These are phyloP conservation scores for Psilocybe mexicana DNA, from an alignment of 1,284 basidiomycete genomes.

Conservation along the genomic window DNA sequence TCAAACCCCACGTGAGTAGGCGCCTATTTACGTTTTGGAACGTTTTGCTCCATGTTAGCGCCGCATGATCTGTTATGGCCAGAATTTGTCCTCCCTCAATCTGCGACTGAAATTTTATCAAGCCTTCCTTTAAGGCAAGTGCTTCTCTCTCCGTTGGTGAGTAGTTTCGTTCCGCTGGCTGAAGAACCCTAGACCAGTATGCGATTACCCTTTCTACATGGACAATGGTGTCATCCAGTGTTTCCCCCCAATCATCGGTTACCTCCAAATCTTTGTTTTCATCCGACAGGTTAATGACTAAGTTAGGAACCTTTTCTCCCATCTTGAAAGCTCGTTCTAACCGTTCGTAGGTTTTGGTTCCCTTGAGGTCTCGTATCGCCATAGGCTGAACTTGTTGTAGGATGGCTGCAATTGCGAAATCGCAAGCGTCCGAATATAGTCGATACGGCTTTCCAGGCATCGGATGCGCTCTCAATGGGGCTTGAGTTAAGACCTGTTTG, in stretches of 20 bases:
- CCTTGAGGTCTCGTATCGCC: slow-evolving; percentile 32
- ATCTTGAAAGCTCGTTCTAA: slow-evolving; percentile 20
- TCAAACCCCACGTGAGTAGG: slow-evolving; percentile 30
- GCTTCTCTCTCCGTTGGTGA: slow-evolving; percentile 39
- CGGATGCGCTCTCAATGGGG: slow-evolving; percentile 34
- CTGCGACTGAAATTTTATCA: slow-evolving; percentile 35
- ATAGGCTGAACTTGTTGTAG: slow-evolving; percentile 42
- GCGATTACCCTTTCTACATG: slow-evolving; percentile 34
- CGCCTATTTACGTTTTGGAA: slow-evolving; percentile 35
- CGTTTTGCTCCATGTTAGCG: slow-evolving; percentile 35
- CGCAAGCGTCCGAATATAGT: slow-evolving; percentile 41
- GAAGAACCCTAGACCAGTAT: slow-evolving; percentile 34
- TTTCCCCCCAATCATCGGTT: slow-evolving; percentile 22
- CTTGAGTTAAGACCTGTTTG: slow-evolving; percentile 27
- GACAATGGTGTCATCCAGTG: slow-evolving; percentile 33
- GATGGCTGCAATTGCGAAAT: slow-evolving; percentile 31
- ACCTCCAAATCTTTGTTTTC: slow-evolving; percentile 15
- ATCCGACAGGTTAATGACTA: slow-evolving; percentile 11
- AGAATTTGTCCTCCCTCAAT: slow-evolving; percentile 33
- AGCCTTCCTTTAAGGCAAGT: slow-evolving; percentile 32
- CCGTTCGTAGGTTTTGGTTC: slow-evolving; percentile 31
- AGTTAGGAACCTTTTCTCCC: slow-evolving; percentile 12
- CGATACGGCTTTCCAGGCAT: slow-evolving; percentile 33
- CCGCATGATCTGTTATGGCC: slow-evolving; percentile 35
- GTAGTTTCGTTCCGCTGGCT: slow-evolving; percentile 34